A percentile compares a stretch with the other conserved stretches of the same genome.
phyloP scores from a whole-genome alignment of 768 basidiomycete genomes.

The Tulasnella sp. region DNA sequence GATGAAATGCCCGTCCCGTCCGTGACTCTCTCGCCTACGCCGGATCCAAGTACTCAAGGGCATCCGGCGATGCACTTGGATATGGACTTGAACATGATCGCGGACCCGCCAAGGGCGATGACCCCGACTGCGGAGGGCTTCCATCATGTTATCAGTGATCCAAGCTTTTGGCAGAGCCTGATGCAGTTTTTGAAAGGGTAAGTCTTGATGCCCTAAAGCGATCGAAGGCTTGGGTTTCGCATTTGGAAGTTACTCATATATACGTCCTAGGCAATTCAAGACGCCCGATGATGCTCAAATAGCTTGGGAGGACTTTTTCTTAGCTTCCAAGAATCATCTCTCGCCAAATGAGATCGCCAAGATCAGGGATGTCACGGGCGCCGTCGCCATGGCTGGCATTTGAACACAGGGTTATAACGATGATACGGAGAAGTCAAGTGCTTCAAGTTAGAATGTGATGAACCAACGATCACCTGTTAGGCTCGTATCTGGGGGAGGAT shows the following conservation, averaged over 20 bases:
- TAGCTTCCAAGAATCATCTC: conserved; percentile 67
- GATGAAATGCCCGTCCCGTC: conserved; percentile 61
- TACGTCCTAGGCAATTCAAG: conserved; percentile 39
- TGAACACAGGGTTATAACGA: conserved; percentile 25
- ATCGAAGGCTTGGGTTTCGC: no score
- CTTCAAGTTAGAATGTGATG: no score
- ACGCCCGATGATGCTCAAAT: conserved; percentile 50
- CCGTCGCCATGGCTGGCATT: conserved; percentile 80
- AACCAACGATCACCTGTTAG: no score
- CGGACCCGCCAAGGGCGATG: conserved; percentile 31
- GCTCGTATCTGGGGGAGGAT: no score
- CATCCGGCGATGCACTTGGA: not conserved
- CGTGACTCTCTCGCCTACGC: conserved; percentile 67
- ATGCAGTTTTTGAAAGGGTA: conserved; percentile 52
- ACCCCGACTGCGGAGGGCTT: conserved; percentile 34
- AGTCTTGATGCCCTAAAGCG: not conserved
- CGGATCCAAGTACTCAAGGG: conserved; percentile 29
- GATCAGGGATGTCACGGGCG: conserved; percentile 79
- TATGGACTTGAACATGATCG: conserved; percentile 52
- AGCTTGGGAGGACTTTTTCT: conserved; percentile 81
- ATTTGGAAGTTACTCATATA: no score
- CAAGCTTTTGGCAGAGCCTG: conserved; percentile 69
- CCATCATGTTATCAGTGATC: conserved; percentile 57
- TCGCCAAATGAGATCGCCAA: conserved; percentile 81
- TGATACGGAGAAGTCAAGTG: no score